Evolutionary conservation across 352 stramenopile species (phyloP), one percentile per base, ranked within the genome.

Genomic region (Phytopythium delawarense): DNA sequence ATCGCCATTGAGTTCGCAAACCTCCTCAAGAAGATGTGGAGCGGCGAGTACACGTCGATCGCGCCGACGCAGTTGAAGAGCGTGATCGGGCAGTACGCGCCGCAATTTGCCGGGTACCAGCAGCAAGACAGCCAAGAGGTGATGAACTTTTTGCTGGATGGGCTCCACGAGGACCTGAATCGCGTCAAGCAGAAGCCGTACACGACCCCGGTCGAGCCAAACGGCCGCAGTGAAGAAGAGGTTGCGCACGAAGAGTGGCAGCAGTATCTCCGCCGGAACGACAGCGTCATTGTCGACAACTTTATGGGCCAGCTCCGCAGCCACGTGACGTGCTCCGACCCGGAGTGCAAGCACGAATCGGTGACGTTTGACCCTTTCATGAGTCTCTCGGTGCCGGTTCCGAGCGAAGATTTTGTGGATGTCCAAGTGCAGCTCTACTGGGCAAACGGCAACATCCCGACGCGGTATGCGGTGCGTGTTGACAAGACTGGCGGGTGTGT

Each of bases 1-100:
- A 94, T 99, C 62, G 96, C 97, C 2, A 80, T 81, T n/a, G 91
- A 97, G n/a, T 99, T 99, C 78, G 96, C 90, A 0, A 82, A 74
- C 30, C 72, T 99, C 7, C 61, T 99, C 21, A 82, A 86, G n/a
- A 87, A 97, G 53, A 96, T 99, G 71, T 99, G 96, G 94, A 83
- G 78, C 39, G 92, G 89, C 21, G 79, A 97, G 50, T 97, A 88
- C 70, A 87, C 76, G 7, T 79, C 93, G 12, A 82, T 96, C 5
- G 77, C 81, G 4, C 87, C 91, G 7, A 84, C 74, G 2, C 72
- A 82, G 23, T 64, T 96, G n/a, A 97, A 96, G 66, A 75, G 77
- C 1, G 82, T 93, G 15, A 96, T 96, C 50, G 87, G 87, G 0
- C 74, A 93, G 62, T 96, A 94, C 58, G 87, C 87, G 16, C 88